Evolutionary conservation across 257 asterid species (phyloP), one percentile per base, ranked within the genome.

Genomic region (Petunia secreta): DNA sequence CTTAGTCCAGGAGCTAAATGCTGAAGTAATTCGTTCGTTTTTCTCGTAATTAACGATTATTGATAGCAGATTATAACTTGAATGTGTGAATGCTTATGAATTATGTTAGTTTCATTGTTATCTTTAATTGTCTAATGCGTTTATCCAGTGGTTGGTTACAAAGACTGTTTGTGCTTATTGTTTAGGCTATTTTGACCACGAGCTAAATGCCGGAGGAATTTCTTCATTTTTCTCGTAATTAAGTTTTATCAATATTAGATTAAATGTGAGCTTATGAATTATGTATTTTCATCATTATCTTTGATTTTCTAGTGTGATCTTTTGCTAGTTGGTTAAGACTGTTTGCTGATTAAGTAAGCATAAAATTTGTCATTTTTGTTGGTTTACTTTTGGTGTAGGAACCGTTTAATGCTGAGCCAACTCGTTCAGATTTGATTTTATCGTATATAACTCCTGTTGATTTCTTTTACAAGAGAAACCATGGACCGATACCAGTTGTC

Each of bases 361-460:
- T 5, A 44, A 13, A 6, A 48, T 25, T 71, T 11, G 6, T 8
- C 4, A 2, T 25, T 48, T 48, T 8, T 25, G 25, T 25, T 25
- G 25, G 25, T 9, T 77, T 59, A 37, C 9, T 79, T 60, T 79
- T 83, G 58, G 48, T 80, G 54, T 87, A 96, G 99, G 97, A 93
- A 68, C 99, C 98, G 48, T 95, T 92, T 86, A 95, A 93, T 87
- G 99, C 99, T 0, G 98, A 93, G 89, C 99, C 99, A 4, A 92
- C 84, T 7, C 97, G 97, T 58, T 59, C 85, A 1, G 91, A 85
- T 84, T 88, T 95, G 71, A 87, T 95, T 79, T 84, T 92, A 11
- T 89, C 97, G 43, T 94, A 95, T 80, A 85, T 95, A 37, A 95
- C 98, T 48, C 95, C 97, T 3, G 96, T 89, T 54, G 97, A 93